These are phyloP conservation scores for Rossbeevera mucosa DNA, from an alignment of 768 basidiomycete genomes.

Conservation along the genomic window DNA sequence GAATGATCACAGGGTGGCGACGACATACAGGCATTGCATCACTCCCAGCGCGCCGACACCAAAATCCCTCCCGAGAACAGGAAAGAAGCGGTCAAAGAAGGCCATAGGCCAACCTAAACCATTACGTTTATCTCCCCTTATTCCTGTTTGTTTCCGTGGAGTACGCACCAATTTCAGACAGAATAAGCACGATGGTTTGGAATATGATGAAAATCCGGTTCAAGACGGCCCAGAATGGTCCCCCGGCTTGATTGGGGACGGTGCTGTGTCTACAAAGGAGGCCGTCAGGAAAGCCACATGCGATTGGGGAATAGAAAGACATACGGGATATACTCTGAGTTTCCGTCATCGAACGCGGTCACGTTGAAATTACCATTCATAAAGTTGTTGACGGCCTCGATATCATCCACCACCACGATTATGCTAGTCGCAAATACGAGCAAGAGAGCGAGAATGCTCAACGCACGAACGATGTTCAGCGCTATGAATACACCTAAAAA, in stretches of 20 bases:
- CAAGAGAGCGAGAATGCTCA: slow-evolving; percentile 75
- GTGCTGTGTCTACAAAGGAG: slow-evolving; percentile 55
- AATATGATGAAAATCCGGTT: slow-evolving; percentile 82
- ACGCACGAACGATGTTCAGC: slow-evolving; percentile 68
- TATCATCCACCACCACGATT: slow-evolving; percentile 67
- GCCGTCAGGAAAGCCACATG: background rate
- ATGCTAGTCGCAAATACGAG: slow-evolving; percentile 79
- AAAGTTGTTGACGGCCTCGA: slow-evolving; percentile 71
- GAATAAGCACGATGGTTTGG: slow-evolving; percentile 69
- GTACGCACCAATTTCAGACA: slow-evolving; percentile 38
- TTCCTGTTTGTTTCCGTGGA: background rate
- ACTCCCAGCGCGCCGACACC: slow-evolving; percentile 86
- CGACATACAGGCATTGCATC: slow-evolving; percentile 74
- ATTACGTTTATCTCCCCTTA: background rate
- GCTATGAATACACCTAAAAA: slow-evolving; percentile 55
- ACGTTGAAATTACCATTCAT: slow-evolving; percentile 34
- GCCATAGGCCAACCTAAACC: slow-evolving; percentile 57
- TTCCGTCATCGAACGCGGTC: slow-evolving; percentile 38
- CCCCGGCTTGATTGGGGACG: slow-evolving; percentile 91
- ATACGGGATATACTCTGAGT: slow-evolving; percentile 81
- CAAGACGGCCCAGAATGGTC: slow-evolving; percentile 87
- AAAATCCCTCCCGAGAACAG: slow-evolving; percentile 81
- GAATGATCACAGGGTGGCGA: background rate
- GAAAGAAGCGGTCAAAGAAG: slow-evolving; percentile 87
- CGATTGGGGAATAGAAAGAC: slow-evolving; percentile 14